phyloP scores from a whole-genome alignment of 75 land plant species.

The Pinus albicaulis region DNA sequence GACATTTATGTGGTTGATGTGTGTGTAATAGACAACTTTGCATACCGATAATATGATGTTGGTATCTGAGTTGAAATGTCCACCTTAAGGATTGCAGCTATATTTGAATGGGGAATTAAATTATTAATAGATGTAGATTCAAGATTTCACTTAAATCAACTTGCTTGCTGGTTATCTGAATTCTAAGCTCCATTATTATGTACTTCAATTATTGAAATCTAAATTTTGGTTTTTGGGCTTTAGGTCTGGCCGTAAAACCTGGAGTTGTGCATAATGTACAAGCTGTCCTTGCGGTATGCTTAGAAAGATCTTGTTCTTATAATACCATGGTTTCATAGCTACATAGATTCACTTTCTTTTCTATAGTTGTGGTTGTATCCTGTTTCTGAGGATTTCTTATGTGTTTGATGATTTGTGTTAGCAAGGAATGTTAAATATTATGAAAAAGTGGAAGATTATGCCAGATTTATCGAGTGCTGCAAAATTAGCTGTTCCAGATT shows the following conservation, averaged over 20 bases:
- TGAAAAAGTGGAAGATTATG: conserved; percentile 6
- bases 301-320: not conserved
- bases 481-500: conserved; percentile 1
- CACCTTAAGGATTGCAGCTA: not conserved
- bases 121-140: not conserved
- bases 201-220: not conserved
- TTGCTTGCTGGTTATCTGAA: not conserved
- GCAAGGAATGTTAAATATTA: conserved; percentile 5
- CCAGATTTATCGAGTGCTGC: conserved; percentile 3
- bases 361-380: not conserved
- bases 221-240: not conserved
- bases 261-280: conserved; percentile 4
- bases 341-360: not conserved
- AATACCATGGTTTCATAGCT: not conserved
- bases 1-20: not conserved
- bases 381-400: not conserved
- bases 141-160: not conserved
- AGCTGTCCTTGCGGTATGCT: conserved; percentile 3
- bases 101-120: not conserved
- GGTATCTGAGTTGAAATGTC: not conserved
- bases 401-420: not conserved
- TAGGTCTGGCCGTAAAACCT: conserved; percentile 12
- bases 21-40: not conserved
- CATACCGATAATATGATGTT: not conserved
- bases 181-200: not conserved